Evolutionary conservation across 2,329 filamentous ascomycete genomes (phyloP).

Genomic region (Xylariales sp.): DNA sequence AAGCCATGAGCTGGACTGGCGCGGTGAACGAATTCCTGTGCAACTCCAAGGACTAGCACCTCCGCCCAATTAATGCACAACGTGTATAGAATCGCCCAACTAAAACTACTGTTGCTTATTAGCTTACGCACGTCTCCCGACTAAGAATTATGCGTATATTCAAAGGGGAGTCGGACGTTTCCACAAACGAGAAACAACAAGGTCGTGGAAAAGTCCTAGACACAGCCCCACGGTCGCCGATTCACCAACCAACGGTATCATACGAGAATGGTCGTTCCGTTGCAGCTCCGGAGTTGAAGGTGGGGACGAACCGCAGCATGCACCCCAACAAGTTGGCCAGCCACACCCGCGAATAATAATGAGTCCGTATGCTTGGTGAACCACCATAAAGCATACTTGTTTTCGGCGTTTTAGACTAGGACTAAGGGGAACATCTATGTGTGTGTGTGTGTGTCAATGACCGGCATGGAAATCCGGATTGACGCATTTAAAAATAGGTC

Average conservation of each 20-base stretch:
- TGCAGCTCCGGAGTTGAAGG: conserved; percentile 34
- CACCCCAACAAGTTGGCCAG: conserved; percentile 7
- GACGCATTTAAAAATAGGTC: conserved; percentile 35
- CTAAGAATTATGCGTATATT: conserved; percentile 7
- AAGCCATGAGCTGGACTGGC: neutral
- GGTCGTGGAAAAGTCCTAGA: conserved; percentile 28
- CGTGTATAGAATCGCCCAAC: neutral
- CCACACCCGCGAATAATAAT: conserved; percentile 19
- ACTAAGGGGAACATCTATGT: neutral
- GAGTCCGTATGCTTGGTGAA: conserved; percentile 17
- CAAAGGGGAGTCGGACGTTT: neutral
- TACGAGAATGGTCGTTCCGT: conserved; percentile 1
- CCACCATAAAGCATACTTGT: conserved; percentile 4
- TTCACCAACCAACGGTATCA: conserved; percentile 10
- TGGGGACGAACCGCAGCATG: conserved; percentile 33
- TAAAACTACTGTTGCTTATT: neutral
- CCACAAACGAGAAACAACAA: neutral
- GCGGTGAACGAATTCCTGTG: conserved; percentile 4
- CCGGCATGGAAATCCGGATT: conserved; percentile 6
- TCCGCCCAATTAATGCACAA: conserved; percentile 10
- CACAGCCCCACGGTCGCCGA: conserved; percentile 9
- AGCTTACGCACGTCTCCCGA: conserved; percentile 9
- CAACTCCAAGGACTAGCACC: neutral
- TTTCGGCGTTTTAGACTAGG: conserved; percentile 25
- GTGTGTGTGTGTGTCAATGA: conserved; percentile 10